Base-by-base conservation (phyloP, 371 early-diverging fungal genomes). In the Mycotypha africana region DNA sequence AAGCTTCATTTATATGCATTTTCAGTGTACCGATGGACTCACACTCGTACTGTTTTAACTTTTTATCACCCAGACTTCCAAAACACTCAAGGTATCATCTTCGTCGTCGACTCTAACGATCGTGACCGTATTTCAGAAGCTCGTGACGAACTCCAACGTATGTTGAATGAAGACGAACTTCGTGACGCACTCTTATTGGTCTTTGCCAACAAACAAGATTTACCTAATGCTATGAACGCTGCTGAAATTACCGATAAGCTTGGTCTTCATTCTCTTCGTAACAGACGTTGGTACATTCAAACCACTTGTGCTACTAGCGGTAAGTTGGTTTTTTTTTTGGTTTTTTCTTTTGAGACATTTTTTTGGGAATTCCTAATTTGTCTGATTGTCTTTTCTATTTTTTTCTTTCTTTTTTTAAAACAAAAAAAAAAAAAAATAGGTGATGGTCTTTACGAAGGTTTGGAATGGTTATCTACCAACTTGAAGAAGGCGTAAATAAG, bases 191-290 rank as follows among this genome's bases (percentile, higher is more conserved):
- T 89, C 40, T 72, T 97, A 66, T 73, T 95, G 47, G 96, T 97
- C 38, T 85, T 95, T 72, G 97, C 97, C 40, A 95, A 96, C 75
- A 95, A 97, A 76, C 96, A 92, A 78, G 98, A 97, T 76, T 81
- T 95, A 80, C 82, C 81, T 20, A 93, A 93, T 19, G 94, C 96
- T 39, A 90, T 96, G 94, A 82, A 85, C 36, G 80, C 89, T 26
- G 90, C 95, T 28, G 93, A 97, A 63, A 90, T 97, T 37, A 86
- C 92, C n/a, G 92, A 94, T 50, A 82, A 82, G 22, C 69, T 97
- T 34, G 93, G 92, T 22, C 71, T 97, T 57, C 84, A 86, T 41
- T 77, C 83, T 15, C 68, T 97, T 56, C 85, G 86, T 70, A 87
- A 88, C 68, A 73, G 98, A 56, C 89, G 85, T 58, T 97, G 96